A percentile compares a stretch with the other conserved stretches of the same genome.
Evolutionary conservation across 768 basidiomycete genomes (phyloP).

Genomic region (Leucogyrophana mollusca): DNA sequence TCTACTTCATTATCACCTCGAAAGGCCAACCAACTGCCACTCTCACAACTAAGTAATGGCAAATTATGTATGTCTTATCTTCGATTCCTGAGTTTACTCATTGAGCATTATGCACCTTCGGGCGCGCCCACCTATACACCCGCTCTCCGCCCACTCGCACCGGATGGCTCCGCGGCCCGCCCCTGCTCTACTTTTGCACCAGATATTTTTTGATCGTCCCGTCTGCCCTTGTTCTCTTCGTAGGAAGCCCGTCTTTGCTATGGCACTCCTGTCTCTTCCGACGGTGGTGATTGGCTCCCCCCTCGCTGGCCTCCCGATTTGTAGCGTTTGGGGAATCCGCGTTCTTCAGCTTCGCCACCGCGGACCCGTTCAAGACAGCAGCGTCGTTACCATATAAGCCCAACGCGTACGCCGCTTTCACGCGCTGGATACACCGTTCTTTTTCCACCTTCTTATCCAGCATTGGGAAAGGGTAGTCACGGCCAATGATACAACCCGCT

Average conservation of each 20-base stretch:
- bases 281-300: no score
- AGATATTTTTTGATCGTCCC: slow-evolving; percentile 3
- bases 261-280: slow-evolving; percentile 15
- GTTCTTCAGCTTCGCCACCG: slow-evolving; percentile 20
- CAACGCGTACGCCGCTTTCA: slow-evolving; percentile 8
- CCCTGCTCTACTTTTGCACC: background rate
- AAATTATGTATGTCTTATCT: no score
- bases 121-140: no score
- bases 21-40: no score
- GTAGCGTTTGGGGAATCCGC: slow-evolving; percentile 2
- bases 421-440: slow-evolving; percentile 9
- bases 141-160: no score
- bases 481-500: slow-evolving; percentile 8
- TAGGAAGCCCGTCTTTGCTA: slow-evolving; percentile 11
- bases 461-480: slow-evolving; percentile 9
- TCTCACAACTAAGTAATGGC: no score
- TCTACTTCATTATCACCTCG: no score
- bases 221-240: slow-evolving; percentile 13
- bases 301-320: background rate
- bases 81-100: no score
- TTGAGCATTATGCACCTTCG: no score
- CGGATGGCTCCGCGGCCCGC: no score
- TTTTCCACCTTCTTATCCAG: slow-evolving; percentile 14
- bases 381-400: slow-evolving; percentile 17
- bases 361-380: slow-evolving; percentile 20